Evolutionary conservation across 2,329 filamentous ascomycete species (phyloP).

Genomic region (Fusarium tjaetaba): DNA sequence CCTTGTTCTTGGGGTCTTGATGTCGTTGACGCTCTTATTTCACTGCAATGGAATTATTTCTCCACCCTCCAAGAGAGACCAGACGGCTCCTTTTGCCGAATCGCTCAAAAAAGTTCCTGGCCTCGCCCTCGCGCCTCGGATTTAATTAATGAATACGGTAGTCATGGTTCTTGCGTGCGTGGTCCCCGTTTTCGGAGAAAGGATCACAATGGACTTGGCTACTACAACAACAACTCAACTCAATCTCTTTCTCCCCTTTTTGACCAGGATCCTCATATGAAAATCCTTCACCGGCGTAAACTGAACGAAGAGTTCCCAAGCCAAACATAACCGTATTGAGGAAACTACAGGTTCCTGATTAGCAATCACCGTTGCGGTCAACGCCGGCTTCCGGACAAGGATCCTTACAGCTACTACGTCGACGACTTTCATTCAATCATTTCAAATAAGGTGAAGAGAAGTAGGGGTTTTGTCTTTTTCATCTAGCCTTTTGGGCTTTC

Average conservation of each 20-base stretch:
- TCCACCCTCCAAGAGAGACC: conserved; percentile 26
- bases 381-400: conserved; percentile 32
- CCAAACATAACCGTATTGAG: neutral
- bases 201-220: neutral
- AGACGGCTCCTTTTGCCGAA: conserved; percentile 27
- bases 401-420: conserved; percentile 18
- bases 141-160: conserved; percentile 15
- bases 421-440: conserved; percentile 4
- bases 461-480: neutral
- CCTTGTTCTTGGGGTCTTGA: neutral
- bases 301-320: neutral
- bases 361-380: conserved; percentile 31
- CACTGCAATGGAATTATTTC: conserved; percentile 18
- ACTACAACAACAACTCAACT: neutral
- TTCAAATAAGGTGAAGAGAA: neutral
- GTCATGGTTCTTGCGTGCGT: conserved; percentile 13
- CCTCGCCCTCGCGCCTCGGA: conserved; percentile 20
- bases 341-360: conserved; percentile 14
- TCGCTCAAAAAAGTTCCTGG: conserved; percentile 5
- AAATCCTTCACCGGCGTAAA: neutral
- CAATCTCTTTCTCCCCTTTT: neutral
- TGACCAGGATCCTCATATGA: neutral
- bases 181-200: conserved; percentile 26
- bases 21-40: conserved; percentile 32
- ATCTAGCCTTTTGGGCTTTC: neutral